Evolutionary conservation across 2,329 filamentous ascomycete species (phyloP).

Genomic region (Acrocalymma vagum): DNA sequence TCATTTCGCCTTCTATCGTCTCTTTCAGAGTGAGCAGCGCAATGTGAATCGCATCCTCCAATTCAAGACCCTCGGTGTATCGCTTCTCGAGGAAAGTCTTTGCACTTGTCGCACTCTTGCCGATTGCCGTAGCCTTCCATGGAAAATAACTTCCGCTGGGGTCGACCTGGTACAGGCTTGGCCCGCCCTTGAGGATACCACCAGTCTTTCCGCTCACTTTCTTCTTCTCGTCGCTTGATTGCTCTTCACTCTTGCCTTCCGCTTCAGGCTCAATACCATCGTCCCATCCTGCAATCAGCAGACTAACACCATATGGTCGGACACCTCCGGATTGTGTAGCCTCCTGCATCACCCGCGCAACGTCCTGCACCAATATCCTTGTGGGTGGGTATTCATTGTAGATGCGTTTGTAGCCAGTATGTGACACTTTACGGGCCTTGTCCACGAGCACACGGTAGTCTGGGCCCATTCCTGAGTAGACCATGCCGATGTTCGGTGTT

Average conservation of each 20-base stretch:
- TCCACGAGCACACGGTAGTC: slow-evolving; percentile 98
- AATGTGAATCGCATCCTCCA: slow-evolving; percentile 99
- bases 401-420: slow-evolving; percentile 98
- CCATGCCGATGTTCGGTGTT: slow-evolving; percentile 99
- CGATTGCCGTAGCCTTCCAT: slow-evolving; percentile 99
- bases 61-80: slow-evolving; percentile 95
- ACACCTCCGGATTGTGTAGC: slow-evolving; percentile 98
- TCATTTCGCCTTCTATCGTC: slow-evolving; percentile 99
- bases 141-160: slow-evolving; percentile 99
- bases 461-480: slow-evolving; percentile 98
- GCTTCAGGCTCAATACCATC: slow-evolving; percentile 91
- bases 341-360: slow-evolving; percentile 97
- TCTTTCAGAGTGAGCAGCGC: slow-evolving; percentile 97
- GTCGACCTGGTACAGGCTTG: slow-evolving; percentile 98
- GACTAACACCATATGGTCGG: slow-evolving; percentile 92
- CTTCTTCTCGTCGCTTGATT: slow-evolving; percentile 68
- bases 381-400: slow-evolving; percentile 99
- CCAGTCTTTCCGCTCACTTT: slow-evolving; percentile 88
- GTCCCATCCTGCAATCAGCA: slow-evolving; percentile 97
- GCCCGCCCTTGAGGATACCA: slow-evolving; percentile 92
- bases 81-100: slow-evolving; percentile 99
- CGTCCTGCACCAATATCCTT: slow-evolving; percentile 97
- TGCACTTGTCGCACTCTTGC: slow-evolving; percentile 96
- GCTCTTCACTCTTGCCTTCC: slow-evolving; percentile 65
- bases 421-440: slow-evolving; percentile 96